A percentile compares a stretch with the other conserved stretches of the same genome.
Evolutionary conservation across 495 filamentous ascomycete species (phyloP).

Genomic region (Jackrogersella multiformis): DNA sequence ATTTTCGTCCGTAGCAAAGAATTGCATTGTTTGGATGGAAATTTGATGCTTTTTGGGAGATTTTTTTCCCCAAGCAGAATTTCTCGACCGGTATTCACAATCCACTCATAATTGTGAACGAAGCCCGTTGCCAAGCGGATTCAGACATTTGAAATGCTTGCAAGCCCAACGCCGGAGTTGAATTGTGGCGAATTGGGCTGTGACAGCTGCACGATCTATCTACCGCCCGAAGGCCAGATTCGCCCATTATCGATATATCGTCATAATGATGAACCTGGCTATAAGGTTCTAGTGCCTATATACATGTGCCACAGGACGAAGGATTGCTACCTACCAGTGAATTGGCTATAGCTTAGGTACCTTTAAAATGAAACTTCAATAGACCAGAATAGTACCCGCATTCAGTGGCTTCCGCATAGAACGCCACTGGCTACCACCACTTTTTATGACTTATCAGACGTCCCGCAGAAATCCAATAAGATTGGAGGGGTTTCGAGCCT

Average conservation of each 20-base stretch:
- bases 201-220: slow-evolving; percentile 32
- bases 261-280: slow-evolving; percentile 32
- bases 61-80: not conserved
- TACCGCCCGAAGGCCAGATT: slow-evolving; percentile 30
- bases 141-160: slow-evolving; percentile 19
- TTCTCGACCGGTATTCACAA: not conserved
- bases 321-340: slow-evolving; percentile 2
- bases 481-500: slow-evolving; percentile 26
- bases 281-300: slow-evolving; percentile 5
- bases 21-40: slow-evolving; percentile 21
- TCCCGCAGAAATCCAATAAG: slow-evolving; percentile 27
- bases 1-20: slow-evolving; percentile 11
- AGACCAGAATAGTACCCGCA: slow-evolving; percentile 12
- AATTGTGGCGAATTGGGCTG: slow-evolving; percentile 39
- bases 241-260: slow-evolving; percentile 18
- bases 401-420: slow-evolving; percentile 20
- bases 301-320: not conserved
- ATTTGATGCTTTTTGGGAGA: slow-evolving; percentile 3
- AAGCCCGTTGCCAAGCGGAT: slow-evolving; percentile 4
- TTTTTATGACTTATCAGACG: slow-evolving; percentile 25
- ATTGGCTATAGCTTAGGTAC: slow-evolving; percentile 4
- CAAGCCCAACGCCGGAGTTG: slow-evolving; percentile 26
- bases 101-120: not conserved
- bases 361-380: slow-evolving; percentile 17
- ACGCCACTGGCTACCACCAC: slow-evolving; percentile 31